A percentile compares a stretch with the other conserved stretches of the same genome.
These are phyloP conservation scores for Nannochloropsis gaditana DNA, from an alignment of 108 stramenopile genomes.

Conservation along the genomic window DNA sequence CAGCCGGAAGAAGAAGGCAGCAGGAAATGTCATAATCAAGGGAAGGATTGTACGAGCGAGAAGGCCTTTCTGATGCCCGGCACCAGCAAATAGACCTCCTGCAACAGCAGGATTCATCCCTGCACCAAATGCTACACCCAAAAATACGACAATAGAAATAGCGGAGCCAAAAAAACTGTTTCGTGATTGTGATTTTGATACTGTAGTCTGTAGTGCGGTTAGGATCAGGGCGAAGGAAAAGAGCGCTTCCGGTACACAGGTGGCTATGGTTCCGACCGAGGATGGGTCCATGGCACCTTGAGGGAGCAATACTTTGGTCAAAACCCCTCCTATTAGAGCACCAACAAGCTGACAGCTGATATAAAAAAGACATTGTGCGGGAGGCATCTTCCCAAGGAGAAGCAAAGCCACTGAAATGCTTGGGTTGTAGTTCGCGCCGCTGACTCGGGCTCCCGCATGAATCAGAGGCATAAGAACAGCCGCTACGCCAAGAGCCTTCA, in stretches of 20 bases:
- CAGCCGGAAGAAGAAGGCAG: not conserved
- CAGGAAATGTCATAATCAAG: not conserved
- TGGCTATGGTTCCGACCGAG: not conserved
- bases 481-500: not conserved
- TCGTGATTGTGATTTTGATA: not conserved
- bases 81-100: not conserved
- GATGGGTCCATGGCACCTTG: not conserved
- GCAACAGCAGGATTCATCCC: conserved; percentile 15
- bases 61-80: not conserved
- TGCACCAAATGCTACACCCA: not conserved
- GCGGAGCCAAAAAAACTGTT: not conserved
- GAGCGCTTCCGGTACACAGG: not conserved
- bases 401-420: not conserved
- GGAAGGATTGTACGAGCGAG: not conserved
- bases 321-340: not conserved
- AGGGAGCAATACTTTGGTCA: not conserved
- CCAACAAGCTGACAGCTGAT: not conserved
- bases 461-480: not conserved
- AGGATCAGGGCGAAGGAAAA: not conserved
- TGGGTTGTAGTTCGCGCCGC: conserved; percentile 19
- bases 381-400: not conserved
- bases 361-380: not conserved
- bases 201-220: not conserved
- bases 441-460: not conserved
- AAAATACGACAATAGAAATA: not conserved